Evolutionary conservation across 306 rosid species (phyloP).

Genomic region (Ziziphus jujuba): DNA sequence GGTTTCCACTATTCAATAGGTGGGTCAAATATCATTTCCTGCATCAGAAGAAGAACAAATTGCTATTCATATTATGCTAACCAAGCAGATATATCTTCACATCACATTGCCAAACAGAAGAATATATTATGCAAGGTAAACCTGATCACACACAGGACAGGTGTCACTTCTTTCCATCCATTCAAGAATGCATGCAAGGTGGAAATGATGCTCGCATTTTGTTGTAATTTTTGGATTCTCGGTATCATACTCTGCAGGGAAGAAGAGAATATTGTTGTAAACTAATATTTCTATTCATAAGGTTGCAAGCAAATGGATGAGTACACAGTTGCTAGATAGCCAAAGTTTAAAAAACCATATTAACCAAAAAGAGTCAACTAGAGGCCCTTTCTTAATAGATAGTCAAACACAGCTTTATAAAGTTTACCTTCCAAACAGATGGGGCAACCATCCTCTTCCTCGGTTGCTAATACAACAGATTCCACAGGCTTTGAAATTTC

Average conservation of each 20-base stretch:
- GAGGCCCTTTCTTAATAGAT: not conserved
- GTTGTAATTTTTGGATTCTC: conserved; percentile 77
- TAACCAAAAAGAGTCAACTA: not conserved
- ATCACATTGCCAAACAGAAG: conserved; percentile 7
- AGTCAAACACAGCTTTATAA: conserved; percentile 11
- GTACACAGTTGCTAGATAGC: not conserved
- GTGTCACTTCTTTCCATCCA: conserved; percentile 97
- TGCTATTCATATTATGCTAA: not conserved
- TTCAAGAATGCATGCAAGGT: conserved; percentile 96
- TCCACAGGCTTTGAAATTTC: conserved; percentile 61
- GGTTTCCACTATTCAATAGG: conserved; percentile 57
- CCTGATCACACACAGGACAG: conserved; percentile 95
- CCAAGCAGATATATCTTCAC: not conserved
- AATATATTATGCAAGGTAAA: conserved; percentile 27
- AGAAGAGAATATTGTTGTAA: conserved; percentile 17
- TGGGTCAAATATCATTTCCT: conserved; percentile 76
- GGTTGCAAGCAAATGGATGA: conserved; percentile 1
- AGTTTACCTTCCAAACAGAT: conserved; percentile 93
- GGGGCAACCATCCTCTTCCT: conserved; percentile 90
- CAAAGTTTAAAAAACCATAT: conserved; percentile 6
- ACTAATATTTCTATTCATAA: not conserved
- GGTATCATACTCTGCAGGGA: conserved; percentile 66
- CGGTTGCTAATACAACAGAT: conserved; percentile 39
- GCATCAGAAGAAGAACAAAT: conserved; percentile 34
- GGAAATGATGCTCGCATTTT: conserved; percentile 88